A percentile compares a stretch with the other conserved stretches of the same genome.
Conservation (phyloP, 805 yeast species). For the Candida broadrunensis region DNA sequence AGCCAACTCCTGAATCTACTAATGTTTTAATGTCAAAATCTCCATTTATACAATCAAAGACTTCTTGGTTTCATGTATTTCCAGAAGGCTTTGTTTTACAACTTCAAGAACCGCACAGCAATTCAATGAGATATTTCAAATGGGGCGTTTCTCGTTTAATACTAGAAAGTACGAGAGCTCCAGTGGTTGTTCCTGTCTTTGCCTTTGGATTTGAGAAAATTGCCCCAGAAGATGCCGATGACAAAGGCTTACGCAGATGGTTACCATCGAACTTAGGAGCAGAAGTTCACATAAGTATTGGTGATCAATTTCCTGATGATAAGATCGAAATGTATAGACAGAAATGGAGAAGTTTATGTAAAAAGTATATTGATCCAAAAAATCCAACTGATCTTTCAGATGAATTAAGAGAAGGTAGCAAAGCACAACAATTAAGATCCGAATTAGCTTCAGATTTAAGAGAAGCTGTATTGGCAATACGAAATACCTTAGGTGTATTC, state of each 20-base stretch:
- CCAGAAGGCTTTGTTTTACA: constrained; percentile 96
- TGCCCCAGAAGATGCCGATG: constrained; percentile 72
- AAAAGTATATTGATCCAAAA: constrained; percentile 47
- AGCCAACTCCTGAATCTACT: constrained; percentile 28
- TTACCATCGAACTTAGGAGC: constrained; percentile 65
- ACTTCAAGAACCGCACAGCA: constrained; percentile 68
- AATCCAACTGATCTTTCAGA: constrained; percentile 59
- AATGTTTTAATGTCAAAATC: constrained; percentile 30
- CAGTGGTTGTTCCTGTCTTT: constrained; percentile 84
- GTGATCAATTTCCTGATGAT: constrained; percentile 63
- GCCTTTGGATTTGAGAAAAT: constrained; percentile 83
- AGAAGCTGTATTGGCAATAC: constrained; percentile 51
- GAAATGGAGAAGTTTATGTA: constrained; percentile 67
- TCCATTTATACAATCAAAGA: constrained; percentile 60
- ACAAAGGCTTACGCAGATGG: constrained; percentile 51
- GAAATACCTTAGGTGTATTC: constrained; percentile 38
- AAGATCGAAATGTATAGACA: constrained; percentile 58
- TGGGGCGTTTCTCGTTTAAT: constrained; percentile 92
- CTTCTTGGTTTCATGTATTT: constrained; percentile 90
- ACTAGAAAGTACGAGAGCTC: constrained; percentile 78
- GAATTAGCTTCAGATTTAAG: constrained; percentile 69
- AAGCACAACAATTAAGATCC: constrained; percentile 66
- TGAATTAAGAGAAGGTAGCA: constrained; percentile 59
- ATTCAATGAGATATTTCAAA: constrained; percentile 90
- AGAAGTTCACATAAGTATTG: constrained; percentile 66